Percentiles rank a stretch among this genome's conserved stretches.
These are phyloP conservation scores for Rhizophagus sp. DNA, from an alignment of 192 early-diverging fungal species.

Conservation along the genomic window DNA sequence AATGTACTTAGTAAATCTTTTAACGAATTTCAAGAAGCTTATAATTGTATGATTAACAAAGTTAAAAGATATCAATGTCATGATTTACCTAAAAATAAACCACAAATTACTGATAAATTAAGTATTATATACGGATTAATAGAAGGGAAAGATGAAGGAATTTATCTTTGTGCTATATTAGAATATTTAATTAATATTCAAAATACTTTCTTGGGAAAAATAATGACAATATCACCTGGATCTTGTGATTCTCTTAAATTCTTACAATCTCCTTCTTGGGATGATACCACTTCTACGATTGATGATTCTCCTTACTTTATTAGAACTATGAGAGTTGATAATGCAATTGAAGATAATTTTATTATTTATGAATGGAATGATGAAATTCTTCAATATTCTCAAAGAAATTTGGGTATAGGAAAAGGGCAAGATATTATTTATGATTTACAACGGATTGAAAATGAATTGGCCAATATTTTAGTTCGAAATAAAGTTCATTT, in stretches of 20 bases:
- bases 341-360: not conserved
- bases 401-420: slow-evolving; percentile 21
- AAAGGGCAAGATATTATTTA: slow-evolving; percentile 21
- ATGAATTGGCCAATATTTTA: slow-evolving; percentile 3
- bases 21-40: slow-evolving; percentile 15
- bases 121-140: slow-evolving; percentile 12
- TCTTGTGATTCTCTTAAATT: slow-evolving; percentile 19
- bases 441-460: slow-evolving; percentile 29
- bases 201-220: slow-evolving; percentile 29
- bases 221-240: not conserved
- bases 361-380: slow-evolving; percentile 24
- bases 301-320: not conserved
- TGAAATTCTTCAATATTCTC: slow-evolving; percentile 21
- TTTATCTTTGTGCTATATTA: slow-evolving; percentile 22
- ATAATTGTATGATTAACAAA: slow-evolving; percentile 17
- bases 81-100: not conserved
- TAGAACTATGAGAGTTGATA: not conserved
- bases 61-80: slow-evolving; percentile 31
- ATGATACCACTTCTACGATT: not conserved
- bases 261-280: not conserved
- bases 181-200: slow-evolving; percentile 27
- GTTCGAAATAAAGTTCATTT: slow-evolving; percentile 18
- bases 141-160: not conserved
- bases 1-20: not conserved
- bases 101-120: not conserved